Evolutionary conservation across 805 yeast species (phyloP), one percentile per base, ranked within the genome.

Genomic region (Torulaspora gathmanii): DNA sequence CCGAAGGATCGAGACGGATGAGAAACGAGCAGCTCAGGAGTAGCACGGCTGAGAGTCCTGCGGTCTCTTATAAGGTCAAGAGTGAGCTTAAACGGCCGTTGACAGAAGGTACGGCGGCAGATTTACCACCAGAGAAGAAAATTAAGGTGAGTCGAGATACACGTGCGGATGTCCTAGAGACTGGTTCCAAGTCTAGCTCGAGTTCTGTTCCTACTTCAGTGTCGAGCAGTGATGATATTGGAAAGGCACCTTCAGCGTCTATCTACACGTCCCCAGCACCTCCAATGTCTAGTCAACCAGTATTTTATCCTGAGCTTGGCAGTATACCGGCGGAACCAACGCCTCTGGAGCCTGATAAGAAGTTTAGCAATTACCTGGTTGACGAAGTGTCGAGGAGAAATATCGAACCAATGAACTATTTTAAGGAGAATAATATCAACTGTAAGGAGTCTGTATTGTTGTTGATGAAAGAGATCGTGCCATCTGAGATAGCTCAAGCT

Each of bases 401-500:
- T 16, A 31, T 30, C 5, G 52, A 55, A n/a, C 53, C 60, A 13
- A 47, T 51, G 3, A 52, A 56, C 17, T 51, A 60, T 13, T 67
- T 53, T 41, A 54, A 69, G 33, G 60, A 67, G 19, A 58, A 66
- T 13, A 67, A 70, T 40, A 58, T 69, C 5, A 77, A 77, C 46
- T 65, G 72, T 6, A 67, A 68, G 27, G 74, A 77, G 25, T 57
- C 73, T 1, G 58, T 75, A 40, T 71, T 72, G 19, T 58, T 78
- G 45, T 41, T 78, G 6, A 66, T 77, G 70, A 78, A 78, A 12
- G 81, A 76, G 37, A 61, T 56, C 2, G 61, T 71, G 16, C 84
- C 84, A 1, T 75, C 79, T 5, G 76, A 74, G 50, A 69, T 79
- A 8, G 71, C 80, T 0, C 78, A 77, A 37, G 73, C 80, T 3